A percentile compares a stretch with the other conserved stretches of the same genome.
These are phyloP conservation scores for Zoysia pacifica DNA, from an alignment of 176 grass and related monocot species.

Conservation along the genomic window DNA sequence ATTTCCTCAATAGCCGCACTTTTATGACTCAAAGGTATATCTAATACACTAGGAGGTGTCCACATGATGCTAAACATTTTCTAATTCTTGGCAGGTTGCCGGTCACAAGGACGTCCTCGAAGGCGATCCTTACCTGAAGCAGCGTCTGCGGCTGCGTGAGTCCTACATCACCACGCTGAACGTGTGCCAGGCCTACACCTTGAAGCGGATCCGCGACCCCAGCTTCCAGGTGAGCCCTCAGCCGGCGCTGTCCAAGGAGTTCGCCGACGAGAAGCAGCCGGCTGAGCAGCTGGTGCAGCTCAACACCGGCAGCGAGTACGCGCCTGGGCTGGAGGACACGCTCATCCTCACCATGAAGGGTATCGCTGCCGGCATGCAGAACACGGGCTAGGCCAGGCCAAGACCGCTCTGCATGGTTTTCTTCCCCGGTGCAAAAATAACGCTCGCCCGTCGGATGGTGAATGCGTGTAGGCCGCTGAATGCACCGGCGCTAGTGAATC, in stretches of 20 bases:
- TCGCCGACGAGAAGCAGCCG: conserved; percentile 30
- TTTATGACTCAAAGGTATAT: background rate
- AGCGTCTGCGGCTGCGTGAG: conserved; percentile 74
- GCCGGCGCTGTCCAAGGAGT: conserved; percentile 57
- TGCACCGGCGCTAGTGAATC: conserved; percentile 32
- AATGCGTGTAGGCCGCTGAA: conserved; percentile 29
- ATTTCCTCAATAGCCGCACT: too few species aligned
- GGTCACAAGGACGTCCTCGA: conserved; percentile 82
- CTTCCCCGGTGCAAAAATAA: conserved; percentile 26
- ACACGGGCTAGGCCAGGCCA: conserved; percentile 58
- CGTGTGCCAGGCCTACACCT: conserved; percentile 88
- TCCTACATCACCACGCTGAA: conserved; percentile 86
- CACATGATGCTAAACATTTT: conserved; percentile 21
- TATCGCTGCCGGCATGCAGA: conserved; percentile 90
- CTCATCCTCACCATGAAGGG: conserved; percentile 95
- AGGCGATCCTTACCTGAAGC: conserved; percentile 75
- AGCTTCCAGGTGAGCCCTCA: conserved; percentile 63
- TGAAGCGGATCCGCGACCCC: conserved; percentile 82
- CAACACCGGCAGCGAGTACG: conserved; percentile 72
- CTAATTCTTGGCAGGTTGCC: conserved; percentile 53
- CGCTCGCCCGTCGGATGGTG: conserved; percentile 20
- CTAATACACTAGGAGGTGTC: background rate
- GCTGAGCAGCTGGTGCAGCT: conserved; percentile 57
- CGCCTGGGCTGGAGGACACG: conserved; percentile 79
- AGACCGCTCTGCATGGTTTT: background rate